Evolutionary conservation across 2,329 filamentous ascomycete species (phyloP), one percentile per base, ranked within the genome.

Genomic region (Didymella pinodella): DNA sequence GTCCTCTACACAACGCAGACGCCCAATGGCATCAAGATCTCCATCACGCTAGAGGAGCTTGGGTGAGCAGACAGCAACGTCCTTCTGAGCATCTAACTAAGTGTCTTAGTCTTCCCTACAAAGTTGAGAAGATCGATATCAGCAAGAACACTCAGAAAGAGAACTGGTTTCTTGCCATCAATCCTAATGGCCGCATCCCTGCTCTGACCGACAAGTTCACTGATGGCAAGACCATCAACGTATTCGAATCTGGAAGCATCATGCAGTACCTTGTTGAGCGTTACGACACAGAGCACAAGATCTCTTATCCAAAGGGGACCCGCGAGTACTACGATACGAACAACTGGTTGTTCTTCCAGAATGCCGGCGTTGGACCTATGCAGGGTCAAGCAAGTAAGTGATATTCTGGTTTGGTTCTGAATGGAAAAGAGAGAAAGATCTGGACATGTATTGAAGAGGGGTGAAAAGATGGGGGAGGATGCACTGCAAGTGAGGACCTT

Each of bases 111-210:
- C 80, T 96, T 40, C 86, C 89, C n/a, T 96, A 96, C 81, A 88
- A 92, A 78, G 85, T 88, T 43, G 85, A 89, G 51, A 82, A 85
- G 43, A 88, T 96, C 69, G 84, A 90, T n/a, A 84, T 96, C 59
- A 80, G 76, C 63, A 90, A 90, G 63, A 90, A 92, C 75, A 84
- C 81, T n/a, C 92, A 96, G 70, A 96, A 95, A 69, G 86, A 94
- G 76, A 86, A 86, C 16, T 96, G 91, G 92, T 97, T 94, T 79
- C 85, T 96, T 28, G 88, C 88, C 51, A 96, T 97, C 80, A 97
- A 97, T 79, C 93, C 93, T 64, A 97, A 97, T 76, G 93, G 93
- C 64, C 90, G 93, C 66, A 96, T 97, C 69, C 93, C 93, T 4
- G 93, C 93, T 57, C 71, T 97, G 49, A 95, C 91, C 7, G 93